These are phyloP conservation scores for Saturnispora gosingensis DNA, from an alignment of 805 yeast genomes.

Conservation along the genomic window DNA sequence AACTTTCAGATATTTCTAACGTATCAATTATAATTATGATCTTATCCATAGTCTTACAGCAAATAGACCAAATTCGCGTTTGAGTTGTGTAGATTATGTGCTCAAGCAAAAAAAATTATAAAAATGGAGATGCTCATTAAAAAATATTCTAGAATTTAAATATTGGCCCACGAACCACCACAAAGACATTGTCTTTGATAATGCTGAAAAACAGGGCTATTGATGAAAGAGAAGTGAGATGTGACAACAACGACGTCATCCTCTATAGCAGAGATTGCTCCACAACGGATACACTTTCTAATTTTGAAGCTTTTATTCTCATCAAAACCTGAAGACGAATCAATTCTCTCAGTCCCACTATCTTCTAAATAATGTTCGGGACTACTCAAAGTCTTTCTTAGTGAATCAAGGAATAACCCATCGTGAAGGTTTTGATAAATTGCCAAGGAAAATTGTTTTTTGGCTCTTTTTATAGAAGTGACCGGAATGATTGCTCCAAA, in stretches of 20 bases:
- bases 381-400: constrained; percentile 25
- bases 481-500: neutral
- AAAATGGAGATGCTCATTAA: neutral
- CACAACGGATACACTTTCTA: constrained; percentile 29
- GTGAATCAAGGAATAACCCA: constrained; percentile 26
- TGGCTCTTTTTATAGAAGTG: constrained; percentile 8
- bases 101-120: neutral
- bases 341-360: neutral
- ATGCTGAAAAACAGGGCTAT: constrained; percentile 26
- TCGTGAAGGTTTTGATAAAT: constrained; percentile 17
- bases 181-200: constrained; percentile 66
- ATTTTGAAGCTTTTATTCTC: constrained; percentile 9
- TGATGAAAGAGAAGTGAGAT: constrained; percentile 18
- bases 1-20: no score
- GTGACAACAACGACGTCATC: constrained; percentile 28
- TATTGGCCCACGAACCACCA: constrained; percentile 65
- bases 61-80: neutral
- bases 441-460: constrained; percentile 13
- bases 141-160: neutral
- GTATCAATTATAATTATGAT: no score
- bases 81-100: neutral
- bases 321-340: neutral
- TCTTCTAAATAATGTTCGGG: constrained; percentile 20
- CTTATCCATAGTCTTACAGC: neutral
- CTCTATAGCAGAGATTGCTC: constrained; percentile 29